Conservation (phyloP, 768 basidiomycete species). For the Mycena vulgaris region DNA sequence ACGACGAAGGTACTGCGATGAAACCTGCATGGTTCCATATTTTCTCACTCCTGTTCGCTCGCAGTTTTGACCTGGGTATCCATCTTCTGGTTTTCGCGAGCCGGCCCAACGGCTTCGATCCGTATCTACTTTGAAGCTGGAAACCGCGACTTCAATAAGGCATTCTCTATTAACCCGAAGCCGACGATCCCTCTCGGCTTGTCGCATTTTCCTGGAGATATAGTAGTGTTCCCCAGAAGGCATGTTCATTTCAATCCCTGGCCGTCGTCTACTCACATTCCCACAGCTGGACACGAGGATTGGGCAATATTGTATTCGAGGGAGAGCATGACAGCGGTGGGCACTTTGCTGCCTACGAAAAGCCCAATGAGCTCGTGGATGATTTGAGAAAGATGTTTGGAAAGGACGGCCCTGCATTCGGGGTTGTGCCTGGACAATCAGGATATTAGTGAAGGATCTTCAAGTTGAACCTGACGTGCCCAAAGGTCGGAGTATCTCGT, state of each 20-base stretch:
- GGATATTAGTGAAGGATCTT: no score
- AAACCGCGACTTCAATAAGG: background rate
- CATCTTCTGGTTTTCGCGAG: conserved; percentile 23
- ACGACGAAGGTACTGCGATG: conserved; percentile 12
- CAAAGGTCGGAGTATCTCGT: no score
- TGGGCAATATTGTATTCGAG: conserved; percentile 22
- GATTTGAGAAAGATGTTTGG: conserved; percentile 27
- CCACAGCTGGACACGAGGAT: background rate
- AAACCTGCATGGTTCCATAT: background rate
- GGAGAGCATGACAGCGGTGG: conserved; percentile 20
- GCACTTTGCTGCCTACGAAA: conserved; percentile 27
- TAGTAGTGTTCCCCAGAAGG: background rate
- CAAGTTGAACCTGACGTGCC: no score
- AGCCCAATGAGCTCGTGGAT: conserved; percentile 12
- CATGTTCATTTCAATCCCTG: no score
- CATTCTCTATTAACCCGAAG: background rate
- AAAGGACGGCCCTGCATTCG: conserved; percentile 9
- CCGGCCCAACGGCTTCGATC: conserved; percentile 12
- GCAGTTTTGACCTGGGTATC: conserved; percentile 21
- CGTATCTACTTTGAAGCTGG: conserved; percentile 22
- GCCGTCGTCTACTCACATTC: no score
- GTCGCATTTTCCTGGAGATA: conserved; percentile 11
- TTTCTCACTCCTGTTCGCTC: background rate
- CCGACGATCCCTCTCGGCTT: conserved; percentile 15
- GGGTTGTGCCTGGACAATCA: conserved; percentile 9